Percentiles rank a stretch among this genome's conserved stretches.
These are phyloP conservation scores for Panaeolus papilionaceus DNA, from an alignment of 768 basidiomycete genomes.

Conservation along the genomic window DNA sequence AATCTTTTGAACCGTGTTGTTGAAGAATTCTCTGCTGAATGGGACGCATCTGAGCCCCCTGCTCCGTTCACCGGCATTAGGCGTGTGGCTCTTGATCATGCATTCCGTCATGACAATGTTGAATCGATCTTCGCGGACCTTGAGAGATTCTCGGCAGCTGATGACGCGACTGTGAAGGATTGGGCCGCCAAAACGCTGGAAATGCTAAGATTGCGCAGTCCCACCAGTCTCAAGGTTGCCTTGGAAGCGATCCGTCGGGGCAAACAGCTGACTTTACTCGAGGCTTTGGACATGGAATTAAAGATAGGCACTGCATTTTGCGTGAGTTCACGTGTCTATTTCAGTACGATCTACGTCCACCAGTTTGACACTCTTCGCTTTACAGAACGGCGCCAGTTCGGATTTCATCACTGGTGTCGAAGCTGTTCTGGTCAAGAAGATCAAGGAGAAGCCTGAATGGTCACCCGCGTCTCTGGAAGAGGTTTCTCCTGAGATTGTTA, in stretches of 20 bases:
- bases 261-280: slow-evolving; percentile 61
- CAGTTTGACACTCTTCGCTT: slow-evolving; percentile 27
- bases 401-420: slow-evolving; percentile 89
- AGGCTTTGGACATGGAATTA: slow-evolving; percentile 84
- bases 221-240: slow-evolving; percentile 93
- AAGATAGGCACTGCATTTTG: slow-evolving; percentile 89
- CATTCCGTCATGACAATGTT: slow-evolving; percentile 76
- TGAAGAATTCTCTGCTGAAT: slow-evolving; percentile 76
- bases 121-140: slow-evolving; percentile 73
- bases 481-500: slow-evolving; percentile 61
- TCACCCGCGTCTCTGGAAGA: slow-evolving; percentile 66
- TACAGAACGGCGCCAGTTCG: slow-evolving; percentile 73
- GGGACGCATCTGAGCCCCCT: slow-evolving; percentile 58
- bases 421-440: slow-evolving; percentile 60
- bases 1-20: slow-evolving; percentile 60
- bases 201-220: slow-evolving; percentile 74
- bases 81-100: slow-evolving; percentile 80
- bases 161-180: slow-evolving; percentile 52
- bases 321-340: slow-evolving; percentile 54
- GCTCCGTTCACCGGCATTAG: slow-evolving; percentile 62
- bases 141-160: slow-evolving; percentile 41
- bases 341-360: slow-evolving; percentile 11
- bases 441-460: slow-evolving; percentile 68
- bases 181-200: slow-evolving; percentile 82
- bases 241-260: slow-evolving; percentile 79